Evolutionary conservation across 176 grass and related monocot species (phyloP), one percentile per base, ranked within the genome.

Genomic region (Poa pratensis): DNA sequence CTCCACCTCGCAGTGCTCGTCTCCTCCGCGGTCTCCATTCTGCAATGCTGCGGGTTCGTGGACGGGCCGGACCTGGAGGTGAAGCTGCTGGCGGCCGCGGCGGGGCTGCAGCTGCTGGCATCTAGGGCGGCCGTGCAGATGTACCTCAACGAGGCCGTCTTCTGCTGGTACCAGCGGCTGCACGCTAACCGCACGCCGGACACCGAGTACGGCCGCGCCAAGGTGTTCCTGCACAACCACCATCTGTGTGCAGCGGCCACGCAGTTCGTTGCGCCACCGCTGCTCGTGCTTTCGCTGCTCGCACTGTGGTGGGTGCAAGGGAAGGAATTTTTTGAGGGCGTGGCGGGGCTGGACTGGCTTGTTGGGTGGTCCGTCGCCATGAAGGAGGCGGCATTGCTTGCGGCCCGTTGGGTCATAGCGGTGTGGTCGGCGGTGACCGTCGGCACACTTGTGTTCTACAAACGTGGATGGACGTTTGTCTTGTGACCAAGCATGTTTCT

Each of bases 151-250:
- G 96, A 99, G 76, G 91, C 93, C 6, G 93, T 99, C 0, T 88
- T 95, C 53, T 94, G 93, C 86, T 99, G 96, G 93, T 99, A 99
- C 70, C 93, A 99, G 86, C 96, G 92, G 58, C 80, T 99, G 52
- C 93, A 99, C 39, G 90, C 53, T 7, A 90, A 84, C 48, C 87
- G 88, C 50, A 6, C 86, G 27, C 82, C 93, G 1, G 93, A 99
- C 83, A 86, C 91, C 5, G 93, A 93, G 77, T 99, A 99, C 22
- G 96, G 91, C 52, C 90, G 93, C 28, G 96, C 93, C 27, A 96
- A 99, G 84, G 92, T 99, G 83, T 99, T 96, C 87, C 86, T 99
- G 66, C 93, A 96, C 88, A 96, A 96, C 66, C 96, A 96, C 67
- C 89, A 92, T 30, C 86, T 99, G 81, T 95, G 91, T 58, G 78